Percentiles rank a stretch among this genome's conserved stretches.
Conservation (phyloP, 2,329 filamentous ascomycete genomes). For the Trichophaea hybrida region DNA sequence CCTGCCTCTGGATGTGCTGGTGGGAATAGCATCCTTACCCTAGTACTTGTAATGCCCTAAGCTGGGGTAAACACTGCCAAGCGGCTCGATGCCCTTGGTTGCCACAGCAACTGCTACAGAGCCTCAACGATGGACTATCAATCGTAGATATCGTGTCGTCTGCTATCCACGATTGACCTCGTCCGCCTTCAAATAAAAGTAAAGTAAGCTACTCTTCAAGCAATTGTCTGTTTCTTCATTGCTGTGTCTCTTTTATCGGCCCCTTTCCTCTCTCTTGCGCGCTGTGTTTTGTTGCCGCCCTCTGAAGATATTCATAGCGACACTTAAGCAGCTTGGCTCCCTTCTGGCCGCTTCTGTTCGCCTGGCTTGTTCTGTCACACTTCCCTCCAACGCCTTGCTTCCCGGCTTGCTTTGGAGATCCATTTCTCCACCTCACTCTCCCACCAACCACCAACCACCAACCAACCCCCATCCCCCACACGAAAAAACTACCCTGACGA, state of each 20-base stretch:
- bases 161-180: too few relatives aligned
- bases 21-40: neutral
- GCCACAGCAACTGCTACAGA: neutral
- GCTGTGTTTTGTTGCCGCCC: too few relatives aligned
- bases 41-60: neutral
- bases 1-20: neutral
- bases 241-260: too few relatives aligned
- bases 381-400: neutral
- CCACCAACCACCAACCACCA: conserved; percentile 5
- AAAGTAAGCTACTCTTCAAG: too few relatives aligned
- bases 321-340: too few relatives aligned
- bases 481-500: conserved; percentile 5
- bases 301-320: too few relatives aligned
- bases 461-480: neutral
- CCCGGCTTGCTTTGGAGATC: neutral
- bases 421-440: neutral
- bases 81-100: neutral
- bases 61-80: neutral
- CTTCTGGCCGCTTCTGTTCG: neutral
- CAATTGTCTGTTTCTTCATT: too few relatives aligned
- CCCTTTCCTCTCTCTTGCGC: too few relatives aligned
- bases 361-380: neutral
- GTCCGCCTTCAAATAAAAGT: too few relatives aligned
- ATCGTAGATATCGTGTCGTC: too few relatives aligned
- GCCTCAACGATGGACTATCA: too few relatives aligned